Evolutionary conservation across 495 filamentous ascomycete species (phyloP).

Genomic region (Hypomontagnella monticulosa): DNA sequence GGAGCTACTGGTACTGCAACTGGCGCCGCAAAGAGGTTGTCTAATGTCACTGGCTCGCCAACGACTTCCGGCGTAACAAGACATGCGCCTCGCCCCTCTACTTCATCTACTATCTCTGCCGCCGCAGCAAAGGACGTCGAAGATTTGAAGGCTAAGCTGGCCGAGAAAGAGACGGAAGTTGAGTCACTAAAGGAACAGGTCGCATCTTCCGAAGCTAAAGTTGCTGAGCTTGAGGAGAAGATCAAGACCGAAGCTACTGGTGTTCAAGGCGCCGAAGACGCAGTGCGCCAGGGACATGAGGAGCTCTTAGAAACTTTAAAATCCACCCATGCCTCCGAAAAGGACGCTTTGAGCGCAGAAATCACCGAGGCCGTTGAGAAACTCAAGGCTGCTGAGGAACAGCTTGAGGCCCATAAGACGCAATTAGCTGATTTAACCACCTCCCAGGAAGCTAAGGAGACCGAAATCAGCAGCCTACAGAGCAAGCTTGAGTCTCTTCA

Average conservation of each 20-base stretch:
- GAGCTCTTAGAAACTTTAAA: slow-evolving; percentile 56
- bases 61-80: slow-evolving; percentile 35
- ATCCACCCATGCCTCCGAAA: slow-evolving; percentile 56
- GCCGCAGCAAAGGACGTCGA: slow-evolving; percentile 58
- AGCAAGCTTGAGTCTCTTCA: slow-evolving; percentile 54
- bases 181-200: slow-evolving; percentile 52
- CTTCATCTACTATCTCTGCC: slow-evolving; percentile 46
- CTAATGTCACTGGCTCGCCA: slow-evolving; percentile 47
- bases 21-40: slow-evolving; percentile 62
- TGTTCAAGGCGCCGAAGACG: slow-evolving; percentile 42
- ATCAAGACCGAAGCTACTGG: slow-evolving; percentile 41
- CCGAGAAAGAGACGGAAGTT: slow-evolving; percentile 60
- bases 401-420: slow-evolving; percentile 49
- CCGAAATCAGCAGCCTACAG: slow-evolving; percentile 54
- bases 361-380: slow-evolving; percentile 55
- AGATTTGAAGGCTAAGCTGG: slow-evolving; percentile 62
- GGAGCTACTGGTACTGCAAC: slow-evolving; percentile 47
- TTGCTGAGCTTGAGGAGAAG: slow-evolving; percentile 54
- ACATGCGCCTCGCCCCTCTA: slow-evolving; percentile 54
- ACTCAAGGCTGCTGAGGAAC: slow-evolving; percentile 52
- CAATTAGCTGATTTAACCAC: slow-evolving; percentile 49
- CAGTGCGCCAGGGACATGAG: slow-evolving; percentile 49
- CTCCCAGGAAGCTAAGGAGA: slow-evolving; percentile 51
- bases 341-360: slow-evolving; percentile 54
- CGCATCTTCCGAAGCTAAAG: slow-evolving; percentile 52